Evolutionary conservation across 2,329 filamentous ascomycete species (phyloP).

Genomic region (Colletotrichum sp.): DNA sequence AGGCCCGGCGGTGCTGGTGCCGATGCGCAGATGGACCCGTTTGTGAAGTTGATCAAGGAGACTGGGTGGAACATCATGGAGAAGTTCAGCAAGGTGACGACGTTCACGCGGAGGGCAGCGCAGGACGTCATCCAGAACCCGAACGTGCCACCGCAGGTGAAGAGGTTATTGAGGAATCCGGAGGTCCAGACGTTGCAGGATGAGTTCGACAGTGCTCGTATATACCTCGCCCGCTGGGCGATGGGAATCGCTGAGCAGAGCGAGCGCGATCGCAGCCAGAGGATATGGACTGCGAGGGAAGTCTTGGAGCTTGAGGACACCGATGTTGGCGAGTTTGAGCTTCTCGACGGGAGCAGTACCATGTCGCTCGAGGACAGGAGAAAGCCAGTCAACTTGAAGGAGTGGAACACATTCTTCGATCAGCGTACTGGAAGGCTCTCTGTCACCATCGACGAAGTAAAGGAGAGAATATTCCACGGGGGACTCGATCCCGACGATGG

Average conservation of each 20-base stretch:
- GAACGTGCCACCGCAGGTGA: slow-evolving; percentile 86
- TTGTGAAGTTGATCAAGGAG: slow-evolving; percentile 93
- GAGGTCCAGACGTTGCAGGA: slow-evolving; percentile 96
- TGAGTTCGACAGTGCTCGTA: slow-evolving; percentile 93
- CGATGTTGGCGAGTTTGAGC: slow-evolving; percentile 93
- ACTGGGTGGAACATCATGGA: slow-evolving; percentile 96
- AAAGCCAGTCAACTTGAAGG: slow-evolving; percentile 77
- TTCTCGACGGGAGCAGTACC: slow-evolving; percentile 80
- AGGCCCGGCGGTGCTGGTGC: slow-evolving; percentile 34
- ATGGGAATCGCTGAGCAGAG: slow-evolving; percentile 99
- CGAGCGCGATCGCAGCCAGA: slow-evolving; percentile 81
- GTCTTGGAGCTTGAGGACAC: slow-evolving; percentile 94
- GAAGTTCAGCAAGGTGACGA: slow-evolving; percentile 96
- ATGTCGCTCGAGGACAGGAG: slow-evolving; percentile 79
- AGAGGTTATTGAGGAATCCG: slow-evolving; percentile 83
- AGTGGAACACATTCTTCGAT: slow-evolving; percentile 95
- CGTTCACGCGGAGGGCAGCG: slow-evolving; percentile 89
- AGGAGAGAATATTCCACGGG: slow-evolving; percentile 96
- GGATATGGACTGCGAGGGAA: slow-evolving; percentile 93
- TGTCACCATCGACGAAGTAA: slow-evolving; percentile 88
- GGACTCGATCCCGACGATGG: slow-evolving; percentile 89
- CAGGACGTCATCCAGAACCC: slow-evolving; percentile 93
- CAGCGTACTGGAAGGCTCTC: slow-evolving; percentile 73
- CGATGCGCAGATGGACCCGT: slow-evolving; percentile 86
- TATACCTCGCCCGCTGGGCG: slow-evolving; percentile 95